Base-by-base conservation (phyloP, 2,329 filamentous ascomycete genomes). In the Zymoseptoria pseudotritici region DNA sequence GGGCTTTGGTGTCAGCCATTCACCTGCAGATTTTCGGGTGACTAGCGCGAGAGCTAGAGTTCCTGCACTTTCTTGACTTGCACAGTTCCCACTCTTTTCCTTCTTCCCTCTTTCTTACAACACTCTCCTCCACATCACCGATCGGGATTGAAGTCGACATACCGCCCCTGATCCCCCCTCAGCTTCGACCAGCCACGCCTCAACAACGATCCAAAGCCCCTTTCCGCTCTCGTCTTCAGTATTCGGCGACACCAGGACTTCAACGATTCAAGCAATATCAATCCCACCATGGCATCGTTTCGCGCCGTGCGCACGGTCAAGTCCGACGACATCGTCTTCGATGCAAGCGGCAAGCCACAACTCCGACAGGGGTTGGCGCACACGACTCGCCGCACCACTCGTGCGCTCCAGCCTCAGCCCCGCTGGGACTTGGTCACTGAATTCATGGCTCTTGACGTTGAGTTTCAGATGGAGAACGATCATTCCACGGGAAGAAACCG, bases 361-460 rank as follows among this genome's bases (percentile, higher is more conserved):
- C 11, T 42, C 36, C 4, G 17, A 26, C 24, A 5, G 3, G 24
- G 24, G 7, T 8, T 26, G 36, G 11, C 2, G 17, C 36, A 6
- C 11, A 42, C 36, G 11, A 17, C 36, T 13, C 36, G n/a, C 17
- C 19, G 19, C 8, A 13, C 50, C n/a, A 52, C 50, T 11, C 29
- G 56, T 17, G 56, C 53, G 4, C 49, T 11, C 17, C 53, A 56
- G 24, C 20, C 54, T 13, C 50, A 24, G 19, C 56, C 56, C n/a
- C 53, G 31, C 2, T 42, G 51, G 20, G 36, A 56, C 21, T 21
- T 61, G 11, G 24, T 61, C 19, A 61, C 56, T 2, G 46, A 21
- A 17, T 19, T 46, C 5, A 19, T 61, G 13, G 56, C 56, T 3
- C 10, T 61, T 29, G 59, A 58, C 50, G 50, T 53, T 13, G 56